phyloP scores from a whole-genome alignment of 768 basidiomycete species.

The Psilocybe sp. region DNA sequence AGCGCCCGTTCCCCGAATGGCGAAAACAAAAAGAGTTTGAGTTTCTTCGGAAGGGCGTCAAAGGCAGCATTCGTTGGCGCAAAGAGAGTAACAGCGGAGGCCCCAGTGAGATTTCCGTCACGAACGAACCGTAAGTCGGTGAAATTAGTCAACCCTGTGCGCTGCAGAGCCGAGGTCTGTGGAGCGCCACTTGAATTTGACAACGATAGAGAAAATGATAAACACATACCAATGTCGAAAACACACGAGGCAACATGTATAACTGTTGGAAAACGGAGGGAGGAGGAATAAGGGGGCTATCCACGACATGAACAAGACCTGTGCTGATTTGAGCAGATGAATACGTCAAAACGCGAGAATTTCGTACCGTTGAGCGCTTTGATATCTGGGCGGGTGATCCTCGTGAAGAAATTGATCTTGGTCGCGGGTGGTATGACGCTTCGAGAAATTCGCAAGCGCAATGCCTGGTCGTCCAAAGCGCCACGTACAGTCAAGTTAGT shows the following conservation, averaged over 20 bases:
- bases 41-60: constrained; percentile 40
- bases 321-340: not conserved
- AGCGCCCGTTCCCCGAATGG: constrained; percentile 49
- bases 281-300: constrained; percentile 54
- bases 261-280: constrained; percentile 47
- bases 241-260: constrained; percentile 38
- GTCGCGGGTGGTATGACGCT: constrained; percentile 30
- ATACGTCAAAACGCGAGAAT: not conserved
- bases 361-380: constrained; percentile 49
- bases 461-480: constrained; percentile 40
- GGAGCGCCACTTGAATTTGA: not conserved
- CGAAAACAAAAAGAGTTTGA: constrained; percentile 56
- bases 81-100: constrained; percentile 48
- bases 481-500: constrained; percentile 41
- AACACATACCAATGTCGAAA: constrained; percentile 45
- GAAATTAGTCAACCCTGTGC: constrained; percentile 39
- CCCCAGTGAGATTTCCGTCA: constrained; percentile 41
- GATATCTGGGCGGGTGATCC: constrained; percentile 37
- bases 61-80: constrained; percentile 42
- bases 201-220: not conserved
- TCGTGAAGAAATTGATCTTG: constrained; percentile 48
- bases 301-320: constrained; percentile 53
- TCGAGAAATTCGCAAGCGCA: constrained; percentile 40
- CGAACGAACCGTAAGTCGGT: constrained; percentile 44
- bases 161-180: constrained; percentile 58